phyloP scores from a whole-genome alignment of 306 rosid genomes.

The Glycine latifolia region DNA sequence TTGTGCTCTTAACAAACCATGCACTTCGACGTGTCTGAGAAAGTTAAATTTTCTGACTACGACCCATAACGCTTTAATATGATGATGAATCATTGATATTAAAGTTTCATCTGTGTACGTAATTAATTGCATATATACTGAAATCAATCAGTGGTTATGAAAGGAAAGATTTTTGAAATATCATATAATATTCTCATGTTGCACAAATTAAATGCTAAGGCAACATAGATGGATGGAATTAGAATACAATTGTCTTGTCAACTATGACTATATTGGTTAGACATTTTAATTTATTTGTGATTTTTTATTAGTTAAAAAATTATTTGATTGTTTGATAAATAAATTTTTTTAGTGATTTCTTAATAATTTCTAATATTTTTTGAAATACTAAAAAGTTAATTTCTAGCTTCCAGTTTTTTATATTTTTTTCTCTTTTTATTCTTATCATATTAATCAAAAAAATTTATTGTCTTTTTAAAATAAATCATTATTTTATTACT shows the following conservation, averaged over 20 bases:
- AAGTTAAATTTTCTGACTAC: background rate
- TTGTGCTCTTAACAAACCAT: background rate
- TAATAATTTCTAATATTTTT: too few relatives aligned
- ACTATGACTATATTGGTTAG: background rate
- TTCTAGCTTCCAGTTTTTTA: too few relatives aligned
- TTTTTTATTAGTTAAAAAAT: too few relatives aligned
- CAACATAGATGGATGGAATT: background rate
- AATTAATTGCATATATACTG: background rate
- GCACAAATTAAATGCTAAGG: slow-evolving; percentile 23
- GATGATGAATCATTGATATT: slow-evolving; percentile 9
- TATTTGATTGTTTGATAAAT: too few relatives aligned
- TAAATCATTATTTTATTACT: too few relatives aligned
- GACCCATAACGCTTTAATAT: slow-evolving; percentile 4
- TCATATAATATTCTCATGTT: background rate
- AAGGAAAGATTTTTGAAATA: background rate
- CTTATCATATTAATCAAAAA: too few relatives aligned
- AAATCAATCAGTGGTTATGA: slow-evolving; percentile 9
- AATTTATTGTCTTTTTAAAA: too few relatives aligned
- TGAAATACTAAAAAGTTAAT: too few relatives aligned
- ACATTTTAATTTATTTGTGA: too few relatives aligned
- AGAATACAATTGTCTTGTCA: background rate
- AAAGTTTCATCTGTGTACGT: slow-evolving; percentile 13
- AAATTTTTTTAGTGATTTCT: too few relatives aligned
- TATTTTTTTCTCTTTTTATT: too few relatives aligned
- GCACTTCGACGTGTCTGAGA: slow-evolving; percentile 14